Evolutionary conservation across 2,329 filamentous ascomycete genomes (phyloP).

Genomic region (Diaporthe sp.): DNA sequence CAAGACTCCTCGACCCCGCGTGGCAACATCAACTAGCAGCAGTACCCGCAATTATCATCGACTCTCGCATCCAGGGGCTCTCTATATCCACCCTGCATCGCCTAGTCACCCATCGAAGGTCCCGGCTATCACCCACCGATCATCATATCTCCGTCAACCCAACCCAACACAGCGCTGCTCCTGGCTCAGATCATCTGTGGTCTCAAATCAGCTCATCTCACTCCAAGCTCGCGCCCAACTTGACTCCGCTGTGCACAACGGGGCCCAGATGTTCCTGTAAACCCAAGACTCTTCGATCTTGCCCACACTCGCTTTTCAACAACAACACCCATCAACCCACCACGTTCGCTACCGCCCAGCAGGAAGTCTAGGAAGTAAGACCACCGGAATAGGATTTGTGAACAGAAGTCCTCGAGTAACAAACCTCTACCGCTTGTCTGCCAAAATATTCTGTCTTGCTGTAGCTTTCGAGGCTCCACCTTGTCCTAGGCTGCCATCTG

Average conservation of each 20-base stretch:
- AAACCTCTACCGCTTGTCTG: constrained; percentile 19
- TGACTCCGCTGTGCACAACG: constrained; percentile 16
- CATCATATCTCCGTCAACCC: constrained; percentile 16
- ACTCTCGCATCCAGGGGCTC: constrained; percentile 35
- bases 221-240: background rate
- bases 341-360: constrained; percentile 56
- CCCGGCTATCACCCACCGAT: constrained; percentile 32
- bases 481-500: constrained; percentile 46
- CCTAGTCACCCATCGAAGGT: constrained; percentile 29
- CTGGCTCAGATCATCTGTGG: constrained; percentile 23
- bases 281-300: constrained; percentile 41
- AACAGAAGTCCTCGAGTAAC: constrained; percentile 20
- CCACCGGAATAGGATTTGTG: constrained; percentile 39
- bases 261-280: constrained; percentile 35
- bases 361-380: constrained; percentile 38
- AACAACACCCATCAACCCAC: constrained; percentile 39
- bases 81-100: constrained; percentile 26
- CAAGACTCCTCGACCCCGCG: constrained; percentile 28
- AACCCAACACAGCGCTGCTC: constrained; percentile 18
- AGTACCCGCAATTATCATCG: constrained; percentile 37
- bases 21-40: constrained; percentile 40
- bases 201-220: constrained; percentile 16
- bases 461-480: constrained; percentile 39
- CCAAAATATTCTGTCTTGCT: constrained; percentile 28
- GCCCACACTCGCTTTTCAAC: constrained; percentile 43